Base-by-base conservation (phyloP, 2,329 filamentous ascomycete species). In the Diaporthe destruens region DNA sequence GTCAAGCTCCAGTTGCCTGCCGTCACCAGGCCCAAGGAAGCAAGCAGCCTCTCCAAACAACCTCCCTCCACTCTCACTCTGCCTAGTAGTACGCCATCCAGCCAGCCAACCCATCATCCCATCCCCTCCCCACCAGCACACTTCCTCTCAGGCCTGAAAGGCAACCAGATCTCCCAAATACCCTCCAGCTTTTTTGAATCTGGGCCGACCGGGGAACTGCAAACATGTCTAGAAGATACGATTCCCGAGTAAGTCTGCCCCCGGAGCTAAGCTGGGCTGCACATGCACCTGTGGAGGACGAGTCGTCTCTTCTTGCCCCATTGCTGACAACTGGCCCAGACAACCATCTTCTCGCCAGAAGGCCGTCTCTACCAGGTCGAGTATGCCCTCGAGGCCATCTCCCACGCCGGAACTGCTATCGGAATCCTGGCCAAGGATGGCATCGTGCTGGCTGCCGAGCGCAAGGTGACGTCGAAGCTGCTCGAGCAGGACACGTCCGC, bases 341-440 rank as follows among this genome's bases (percentile, higher is more conserved):
- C 96, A 79, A 99, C 96, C 82, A 99, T 99, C 90, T 99, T 99
- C 91, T 99, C 96, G 74, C 96, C 96, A 74, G 96, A 99, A 87
- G 96, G 96, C 76, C 95, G 96, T 81, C 90, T 99, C 75, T 99
- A 99, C 85, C 96, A 99, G 86, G 96, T 99, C 80, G 96, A 99
- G 90, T 99, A 99, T 89, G 97, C 96, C 34, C 91, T 99, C 68
- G 96, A 99, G 85, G 96, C 96, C 81, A 99, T 99, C 82, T 99
- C 96, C 77, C 96, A 99, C 80, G 96, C 96, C 77, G 96, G 96
- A 78, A 99, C 96, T 65, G 96, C 96, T 77, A 92, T 99, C 79
- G 96, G 96, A 71, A 98, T 99, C 81, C 89, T 99, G 77, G 96
- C 97, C 77, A 95, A 97, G 85, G 96, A 99, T 90, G 96, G 96